A percentile compares a stretch with the other conserved stretches of the same genome.
phyloP scores from a whole-genome alignment of 495 filamentous ascomycete genomes.

The Penicillium pulvis region DNA sequence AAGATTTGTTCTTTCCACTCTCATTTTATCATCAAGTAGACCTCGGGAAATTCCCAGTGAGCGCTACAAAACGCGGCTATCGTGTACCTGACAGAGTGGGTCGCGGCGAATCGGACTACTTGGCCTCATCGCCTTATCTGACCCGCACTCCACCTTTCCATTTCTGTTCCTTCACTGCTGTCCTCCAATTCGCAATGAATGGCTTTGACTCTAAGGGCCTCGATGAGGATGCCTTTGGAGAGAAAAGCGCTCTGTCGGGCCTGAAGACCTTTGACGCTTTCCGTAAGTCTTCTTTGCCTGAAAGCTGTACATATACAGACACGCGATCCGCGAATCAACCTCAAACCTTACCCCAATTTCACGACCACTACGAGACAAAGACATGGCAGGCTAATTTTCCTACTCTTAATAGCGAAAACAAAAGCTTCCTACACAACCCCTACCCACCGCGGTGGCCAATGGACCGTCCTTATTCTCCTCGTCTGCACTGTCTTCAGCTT shows the following conservation, averaged over 20 bases:
- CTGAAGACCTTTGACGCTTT: slow-evolving; percentile 96
- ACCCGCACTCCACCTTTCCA: slow-evolving; percentile 21
- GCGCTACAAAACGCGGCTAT: neutral
- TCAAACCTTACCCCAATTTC: neutral
- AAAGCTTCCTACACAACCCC: slow-evolving; percentile 88
- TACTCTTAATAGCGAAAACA: slow-evolving; percentile 71
- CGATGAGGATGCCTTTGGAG: slow-evolving; percentile 77
- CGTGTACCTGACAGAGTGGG: slow-evolving; percentile 11
- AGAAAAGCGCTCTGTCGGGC: slow-evolving; percentile 58
- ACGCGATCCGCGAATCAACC: neutral
- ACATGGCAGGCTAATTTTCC: slow-evolving; percentile 8
- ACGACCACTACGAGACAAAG: neutral
- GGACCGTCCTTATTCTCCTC: slow-evolving; percentile 80
- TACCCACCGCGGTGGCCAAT: slow-evolving; percentile 83
- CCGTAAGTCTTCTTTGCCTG: slow-evolving; percentile 59
- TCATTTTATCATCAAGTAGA: too few relatives aligned
- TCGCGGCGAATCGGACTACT: slow-evolving; percentile 34
- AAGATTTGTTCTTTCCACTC: too few relatives aligned
- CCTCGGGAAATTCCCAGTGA: too few relatives aligned
- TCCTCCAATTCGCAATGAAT: slow-evolving; percentile 58
- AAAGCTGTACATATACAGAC: neutral
- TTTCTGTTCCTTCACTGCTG: slow-evolving; percentile 20
- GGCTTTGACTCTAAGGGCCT: slow-evolving; percentile 70
- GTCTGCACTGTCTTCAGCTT: slow-evolving; percentile 72
- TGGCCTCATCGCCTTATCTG: slow-evolving; percentile 40